These are phyloP conservation scores for Colletotrichum phormii DNA, from an alignment of 2,329 filamentous ascomycete genomes.

Conservation along the genomic window DNA sequence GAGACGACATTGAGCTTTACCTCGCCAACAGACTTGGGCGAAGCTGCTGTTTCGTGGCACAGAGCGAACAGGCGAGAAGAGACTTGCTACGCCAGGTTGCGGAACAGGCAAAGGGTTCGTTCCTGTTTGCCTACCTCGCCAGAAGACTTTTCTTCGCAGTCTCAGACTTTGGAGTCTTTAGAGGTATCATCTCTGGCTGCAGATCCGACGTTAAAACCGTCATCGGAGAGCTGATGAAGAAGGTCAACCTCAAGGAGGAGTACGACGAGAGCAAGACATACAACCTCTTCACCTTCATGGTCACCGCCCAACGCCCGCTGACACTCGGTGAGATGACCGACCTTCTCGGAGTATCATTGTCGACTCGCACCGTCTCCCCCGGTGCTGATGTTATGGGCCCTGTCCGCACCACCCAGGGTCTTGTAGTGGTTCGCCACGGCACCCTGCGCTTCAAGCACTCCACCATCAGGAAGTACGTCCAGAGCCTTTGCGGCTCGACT, in stretches of 20 bases:
- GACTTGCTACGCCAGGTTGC: slow-evolving; percentile 46
- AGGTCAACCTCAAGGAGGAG: slow-evolving; percentile 41
- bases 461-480: slow-evolving; percentile 46
- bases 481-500: slow-evolving; percentile 47
- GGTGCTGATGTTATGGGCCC: slow-evolving; percentile 33
- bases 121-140: slow-evolving; percentile 52
- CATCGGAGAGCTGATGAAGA: slow-evolving; percentile 42
- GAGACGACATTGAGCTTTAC: slow-evolving; percentile 48
- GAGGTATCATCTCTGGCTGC: slow-evolving; percentile 40
- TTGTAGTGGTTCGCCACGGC: slow-evolving; percentile 49
- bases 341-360: slow-evolving; percentile 45
- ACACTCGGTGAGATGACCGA: slow-evolving; percentile 46
- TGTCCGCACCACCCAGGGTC: slow-evolving; percentile 37
- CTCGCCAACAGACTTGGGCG: slow-evolving; percentile 42
- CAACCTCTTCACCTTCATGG: slow-evolving; percentile 48
- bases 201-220: slow-evolving; percentile 41
- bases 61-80: slow-evolving; percentile 31
- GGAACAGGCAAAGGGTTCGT: slow-evolving; percentile 48
- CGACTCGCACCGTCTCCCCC: slow-evolving; percentile 38
- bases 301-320: slow-evolving; percentile 48
- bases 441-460: slow-evolving; percentile 51
- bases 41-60: slow-evolving; percentile 34
- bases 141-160: slow-evolving; percentile 41
- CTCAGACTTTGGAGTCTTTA: slow-evolving; percentile 40
- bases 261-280: slow-evolving; percentile 38